phyloP scores from a whole-genome alignment of 2,329 filamentous ascomycete genomes.

The Cercospora nicotianae region DNA sequence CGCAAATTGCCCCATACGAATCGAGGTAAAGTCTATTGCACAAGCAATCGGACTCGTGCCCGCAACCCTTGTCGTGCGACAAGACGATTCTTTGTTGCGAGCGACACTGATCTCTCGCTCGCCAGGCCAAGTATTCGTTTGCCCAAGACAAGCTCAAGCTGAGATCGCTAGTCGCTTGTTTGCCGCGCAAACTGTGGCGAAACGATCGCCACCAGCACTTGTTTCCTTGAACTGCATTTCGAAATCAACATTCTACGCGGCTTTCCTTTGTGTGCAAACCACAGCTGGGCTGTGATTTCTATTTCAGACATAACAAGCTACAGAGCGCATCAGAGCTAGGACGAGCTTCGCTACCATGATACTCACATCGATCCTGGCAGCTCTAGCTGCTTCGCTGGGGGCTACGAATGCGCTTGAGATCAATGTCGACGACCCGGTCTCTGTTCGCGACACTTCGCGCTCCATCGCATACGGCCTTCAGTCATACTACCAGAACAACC shows the following conservation, averaged over 20 bases:
- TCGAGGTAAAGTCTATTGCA: neutral
- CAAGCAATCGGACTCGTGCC: neutral
- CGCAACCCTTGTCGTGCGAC: neutral
- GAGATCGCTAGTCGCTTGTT: slow-evolving; percentile 8
- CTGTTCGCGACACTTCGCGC: slow-evolving; percentile 37
- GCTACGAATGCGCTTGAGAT: slow-evolving; percentile 24
- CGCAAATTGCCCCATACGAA: neutral
- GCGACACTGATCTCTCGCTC: neutral
- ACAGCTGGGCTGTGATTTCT: neutral
- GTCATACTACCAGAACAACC: slow-evolving; percentile 40
- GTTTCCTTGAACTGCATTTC: neutral
- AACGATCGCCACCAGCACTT: slow-evolving; percentile 4
- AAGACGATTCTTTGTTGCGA: slow-evolving; percentile 4
- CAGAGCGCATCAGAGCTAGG: neutral
- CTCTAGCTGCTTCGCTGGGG: slow-evolving; percentile 12
- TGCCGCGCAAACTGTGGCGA: slow-evolving; percentile 12
- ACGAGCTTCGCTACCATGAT: slow-evolving; percentile 15
- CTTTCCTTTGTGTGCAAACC: neutral
- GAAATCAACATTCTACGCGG: neutral
- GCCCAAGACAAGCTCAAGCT: neutral
- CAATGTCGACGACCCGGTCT: slow-evolving; percentile 30
- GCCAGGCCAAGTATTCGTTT: slow-evolving; percentile 10
- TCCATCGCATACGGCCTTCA: slow-evolving; percentile 39
- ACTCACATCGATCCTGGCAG: slow-evolving; percentile 13
- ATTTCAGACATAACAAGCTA: neutral